phyloP scores from a whole-genome alignment of 2,329 filamentous ascomycete species.

The Colletotrichum sp. region DNA sequence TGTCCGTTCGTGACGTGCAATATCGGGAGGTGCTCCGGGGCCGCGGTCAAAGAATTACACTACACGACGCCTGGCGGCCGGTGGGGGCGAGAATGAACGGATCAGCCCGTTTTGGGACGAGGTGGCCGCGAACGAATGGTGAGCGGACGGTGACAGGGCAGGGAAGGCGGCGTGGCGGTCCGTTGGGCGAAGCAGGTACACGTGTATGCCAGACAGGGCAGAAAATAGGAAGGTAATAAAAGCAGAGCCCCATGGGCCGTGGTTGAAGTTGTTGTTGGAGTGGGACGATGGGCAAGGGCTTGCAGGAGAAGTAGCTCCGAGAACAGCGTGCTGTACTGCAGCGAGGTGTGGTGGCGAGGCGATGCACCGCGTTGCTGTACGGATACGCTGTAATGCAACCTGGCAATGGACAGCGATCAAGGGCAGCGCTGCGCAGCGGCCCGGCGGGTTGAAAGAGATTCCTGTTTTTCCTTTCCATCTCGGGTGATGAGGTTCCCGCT shows the following conservation, averaged over 20 bases:
- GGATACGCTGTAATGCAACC: neutral
- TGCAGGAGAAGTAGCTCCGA: neutral
- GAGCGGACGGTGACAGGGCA: neutral
- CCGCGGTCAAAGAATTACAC: neutral
- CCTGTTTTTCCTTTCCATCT: neutral
- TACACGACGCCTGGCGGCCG: neutral
- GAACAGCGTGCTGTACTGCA: neutral
- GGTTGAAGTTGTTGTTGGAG: neutral
- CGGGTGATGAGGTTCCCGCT: neutral
- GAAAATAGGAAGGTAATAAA: neutral
- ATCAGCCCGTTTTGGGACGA: neutral
- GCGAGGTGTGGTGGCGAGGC: neutral
- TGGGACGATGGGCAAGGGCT: neutral
- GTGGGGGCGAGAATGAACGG: neutral
- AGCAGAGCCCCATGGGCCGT: neutral
- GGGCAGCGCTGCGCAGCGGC: neutral
- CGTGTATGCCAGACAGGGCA: neutral
- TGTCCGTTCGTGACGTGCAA: neutral
- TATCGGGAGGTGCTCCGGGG: neutral
- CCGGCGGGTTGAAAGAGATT: neutral
- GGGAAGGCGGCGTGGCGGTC: neutral
- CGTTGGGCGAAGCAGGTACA: neutral
- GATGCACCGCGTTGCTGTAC: neutral
- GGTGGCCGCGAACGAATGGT: neutral
- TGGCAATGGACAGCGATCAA: neutral